These are phyloP conservation scores for Talaromyces sp. DNA, from an alignment of 2,329 filamentous ascomycete genomes.

Conservation along the genomic window DNA sequence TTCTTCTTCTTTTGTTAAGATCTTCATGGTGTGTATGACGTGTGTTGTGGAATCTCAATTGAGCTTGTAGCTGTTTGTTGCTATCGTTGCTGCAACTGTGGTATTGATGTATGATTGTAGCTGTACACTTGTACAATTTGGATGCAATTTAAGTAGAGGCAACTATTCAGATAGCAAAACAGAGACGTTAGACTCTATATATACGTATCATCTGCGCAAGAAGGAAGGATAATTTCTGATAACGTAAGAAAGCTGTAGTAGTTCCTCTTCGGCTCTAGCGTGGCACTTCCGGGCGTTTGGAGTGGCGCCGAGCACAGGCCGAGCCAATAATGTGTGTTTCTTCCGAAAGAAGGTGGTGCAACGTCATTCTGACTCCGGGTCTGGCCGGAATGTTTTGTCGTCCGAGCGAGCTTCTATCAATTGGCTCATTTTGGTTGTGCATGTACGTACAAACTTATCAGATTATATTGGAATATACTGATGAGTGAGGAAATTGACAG, in stretches of 20 bases:
- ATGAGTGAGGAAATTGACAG: not conserved
- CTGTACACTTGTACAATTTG: too few relatives aligned
- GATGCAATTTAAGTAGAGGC: too few relatives aligned
- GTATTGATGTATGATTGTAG: not conserved
- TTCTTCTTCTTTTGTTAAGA: conserved; percentile 93
- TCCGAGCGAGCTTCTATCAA: too few relatives aligned
- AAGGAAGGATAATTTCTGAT: not conserved
- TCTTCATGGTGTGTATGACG: conserved; percentile 69
- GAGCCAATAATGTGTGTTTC: not conserved
- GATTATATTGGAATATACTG: not conserved
- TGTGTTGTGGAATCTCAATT: not conserved
- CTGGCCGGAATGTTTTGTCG: not conserved
- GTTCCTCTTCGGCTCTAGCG: conserved; percentile 6
- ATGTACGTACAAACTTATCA: too few relatives aligned
- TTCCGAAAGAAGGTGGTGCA: not conserved
- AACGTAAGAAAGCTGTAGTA: conserved; percentile 7
- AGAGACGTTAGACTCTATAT: not conserved
- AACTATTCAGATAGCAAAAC: too few relatives aligned
- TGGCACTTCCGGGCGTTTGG: not conserved
- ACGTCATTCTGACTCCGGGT: not conserved
- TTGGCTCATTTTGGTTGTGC: too few relatives aligned
- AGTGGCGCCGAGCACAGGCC: not conserved
- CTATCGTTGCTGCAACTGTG: not conserved
- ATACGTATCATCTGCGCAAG: too few relatives aligned
- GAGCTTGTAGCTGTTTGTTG: not conserved